These are phyloP conservation scores for Hyaloscypha variabilis DNA, from an alignment of 495 filamentous ascomycete genomes.

Conservation along the genomic window DNA sequence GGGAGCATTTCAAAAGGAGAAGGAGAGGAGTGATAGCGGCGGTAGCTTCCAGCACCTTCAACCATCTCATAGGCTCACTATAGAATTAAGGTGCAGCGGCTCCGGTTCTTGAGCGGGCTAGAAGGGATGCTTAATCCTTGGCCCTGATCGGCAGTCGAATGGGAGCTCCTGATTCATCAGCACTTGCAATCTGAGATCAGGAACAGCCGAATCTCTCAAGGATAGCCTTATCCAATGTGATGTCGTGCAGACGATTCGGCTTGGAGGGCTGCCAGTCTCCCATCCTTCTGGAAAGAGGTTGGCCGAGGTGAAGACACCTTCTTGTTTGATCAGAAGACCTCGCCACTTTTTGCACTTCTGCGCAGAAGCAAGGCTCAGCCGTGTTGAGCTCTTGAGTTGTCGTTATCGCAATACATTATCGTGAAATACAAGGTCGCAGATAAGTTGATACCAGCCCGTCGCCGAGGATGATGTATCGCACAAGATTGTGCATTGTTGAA, in stretches of 20 bases:
- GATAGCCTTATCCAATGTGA: conserved; percentile 11
- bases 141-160: conserved; percentile 25
- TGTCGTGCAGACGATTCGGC: not conserved
- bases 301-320: not conserved
- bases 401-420: not conserved
- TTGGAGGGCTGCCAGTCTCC: not conserved
- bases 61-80: conserved; percentile 21
- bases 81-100: conserved; percentile 10
- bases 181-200: not conserved
- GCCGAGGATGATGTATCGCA: not conserved
- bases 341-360: not conserved
- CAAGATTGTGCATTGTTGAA: not conserved
- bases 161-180: conserved; percentile 5
- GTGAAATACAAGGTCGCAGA: not conserved
- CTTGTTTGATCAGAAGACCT: not conserved
- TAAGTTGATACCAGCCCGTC: not conserved
- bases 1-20: conserved; percentile 19
- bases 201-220: not conserved
- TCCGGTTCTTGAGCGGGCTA: not conserved
- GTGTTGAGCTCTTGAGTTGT: not conserved
- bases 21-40: conserved; percentile 15
- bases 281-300: not conserved
- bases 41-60: not conserved
- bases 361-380: not conserved
- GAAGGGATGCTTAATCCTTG: conserved; percentile 1